A percentile compares a stretch with the other conserved stretches of the same genome.
Conservation (phyloP, 495 filamentous ascomycete species). For the Xylaria bambusicola region DNA sequence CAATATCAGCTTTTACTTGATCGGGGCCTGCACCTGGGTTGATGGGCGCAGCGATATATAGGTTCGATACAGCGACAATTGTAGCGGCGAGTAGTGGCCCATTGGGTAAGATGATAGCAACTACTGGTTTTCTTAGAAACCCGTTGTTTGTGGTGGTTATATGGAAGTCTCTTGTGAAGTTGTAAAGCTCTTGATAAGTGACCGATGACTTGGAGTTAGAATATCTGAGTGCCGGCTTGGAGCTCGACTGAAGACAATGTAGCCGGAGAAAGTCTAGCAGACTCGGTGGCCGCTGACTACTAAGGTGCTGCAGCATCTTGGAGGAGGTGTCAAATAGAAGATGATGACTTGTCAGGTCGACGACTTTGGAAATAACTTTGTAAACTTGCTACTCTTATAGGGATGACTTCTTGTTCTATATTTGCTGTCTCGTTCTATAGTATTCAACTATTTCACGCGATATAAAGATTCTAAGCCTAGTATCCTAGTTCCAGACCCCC, state of each 20-base stretch:
- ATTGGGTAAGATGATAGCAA: conserved; percentile 39
- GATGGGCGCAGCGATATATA: conserved; percentile 38
- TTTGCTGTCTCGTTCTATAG: not conserved
- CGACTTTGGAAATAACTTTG: not conserved
- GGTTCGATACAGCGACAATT: conserved; percentile 31
- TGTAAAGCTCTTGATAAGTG: conserved; percentile 4
- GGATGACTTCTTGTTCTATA: not conserved
- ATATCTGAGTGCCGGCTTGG: not conserved
- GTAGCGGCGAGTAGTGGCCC: conserved; percentile 38
- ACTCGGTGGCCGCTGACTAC: not conserved
- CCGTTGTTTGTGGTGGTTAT: conserved; percentile 2
- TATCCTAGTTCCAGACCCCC: not conserved
- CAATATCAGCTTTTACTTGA: conserved; percentile 28
- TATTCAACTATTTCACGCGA: not conserved
- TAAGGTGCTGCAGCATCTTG: not conserved
- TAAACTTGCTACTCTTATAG: not conserved
- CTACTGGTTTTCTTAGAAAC: conserved; percentile 28
- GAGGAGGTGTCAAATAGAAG: not conserved
- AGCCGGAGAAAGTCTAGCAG: not conserved
- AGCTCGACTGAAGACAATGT: not conserved
- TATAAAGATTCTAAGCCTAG: not conserved
- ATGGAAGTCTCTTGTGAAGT: conserved; percentile 11
- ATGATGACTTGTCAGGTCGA: not conserved
- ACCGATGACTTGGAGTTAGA: conserved; percentile 1
- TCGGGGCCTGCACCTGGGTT: conserved; percentile 31